A percentile compares a stretch with the other conserved stretches of the same genome.
Conservation (phyloP, 768 basidiomycete genomes). For the Sarcodon sp. region DNA sequence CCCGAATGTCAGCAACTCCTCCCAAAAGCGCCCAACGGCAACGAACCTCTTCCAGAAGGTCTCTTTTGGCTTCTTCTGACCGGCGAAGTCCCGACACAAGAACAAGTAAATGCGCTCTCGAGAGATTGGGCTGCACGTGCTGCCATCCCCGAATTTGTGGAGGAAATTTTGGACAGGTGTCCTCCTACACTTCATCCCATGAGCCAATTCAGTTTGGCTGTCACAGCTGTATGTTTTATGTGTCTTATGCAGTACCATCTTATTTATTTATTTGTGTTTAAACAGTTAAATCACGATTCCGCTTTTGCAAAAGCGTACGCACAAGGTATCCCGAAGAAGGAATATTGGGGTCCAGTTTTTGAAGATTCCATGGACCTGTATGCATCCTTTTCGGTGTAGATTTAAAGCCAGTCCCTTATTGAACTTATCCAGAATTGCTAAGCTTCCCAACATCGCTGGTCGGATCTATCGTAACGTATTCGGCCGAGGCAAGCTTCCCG, state of each 20-base stretch:
- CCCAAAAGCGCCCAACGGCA: slow-evolving; percentile 80
- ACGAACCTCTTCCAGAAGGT: slow-evolving; percentile 85
- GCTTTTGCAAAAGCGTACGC: slow-evolving; percentile 94
- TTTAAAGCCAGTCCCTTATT: background rate
- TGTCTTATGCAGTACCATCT: slow-evolving; percentile 3
- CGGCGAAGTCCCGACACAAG: slow-evolving; percentile 85
- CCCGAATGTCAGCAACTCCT: slow-evolving; percentile 79
- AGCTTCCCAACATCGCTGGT: slow-evolving; percentile 93
- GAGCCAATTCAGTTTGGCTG: slow-evolving; percentile 95
- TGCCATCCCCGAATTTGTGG: slow-evolving; percentile 87
- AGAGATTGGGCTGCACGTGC: slow-evolving; percentile 94
- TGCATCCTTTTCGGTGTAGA: slow-evolving; percentile 2
- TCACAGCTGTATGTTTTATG: slow-evolving; percentile 61
- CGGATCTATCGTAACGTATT: slow-evolving; percentile 86
- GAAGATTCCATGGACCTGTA: slow-evolving; percentile 87
- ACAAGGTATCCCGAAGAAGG: slow-evolving; percentile 84
- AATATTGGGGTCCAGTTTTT: slow-evolving; percentile 93
- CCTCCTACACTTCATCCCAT: slow-evolving; percentile 93
- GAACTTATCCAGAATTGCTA: slow-evolving; percentile 58
- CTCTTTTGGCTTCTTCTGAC: slow-evolving; percentile 95
- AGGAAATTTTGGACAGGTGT: slow-evolving; percentile 90
- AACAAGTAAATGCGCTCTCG: slow-evolving; percentile 78
- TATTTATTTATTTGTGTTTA: background rate
- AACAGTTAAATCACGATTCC: slow-evolving; percentile 84
- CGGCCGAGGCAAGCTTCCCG: slow-evolving; percentile 74